phyloP scores from a whole-genome alignment of 495 filamentous ascomycete species.

The Lasiosphaeria hispida region DNA sequence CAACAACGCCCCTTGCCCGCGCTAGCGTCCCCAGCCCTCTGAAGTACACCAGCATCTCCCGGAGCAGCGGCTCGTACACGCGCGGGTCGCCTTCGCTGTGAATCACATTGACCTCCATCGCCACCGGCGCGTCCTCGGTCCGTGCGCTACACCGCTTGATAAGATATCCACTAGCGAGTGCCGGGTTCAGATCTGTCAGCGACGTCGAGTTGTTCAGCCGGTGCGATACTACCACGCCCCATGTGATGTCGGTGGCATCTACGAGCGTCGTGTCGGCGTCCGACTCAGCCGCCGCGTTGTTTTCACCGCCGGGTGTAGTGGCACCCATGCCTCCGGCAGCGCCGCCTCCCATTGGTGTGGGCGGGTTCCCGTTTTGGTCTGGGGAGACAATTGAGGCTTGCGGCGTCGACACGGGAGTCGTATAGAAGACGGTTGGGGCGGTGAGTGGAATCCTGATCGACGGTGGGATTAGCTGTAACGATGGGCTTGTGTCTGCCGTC shows the following conservation, averaged over 20 bases:
- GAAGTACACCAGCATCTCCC: slow-evolving; percentile 73
- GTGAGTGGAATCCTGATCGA: slow-evolving; percentile 41
- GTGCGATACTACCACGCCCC: slow-evolving; percentile 71
- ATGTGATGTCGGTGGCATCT: slow-evolving; percentile 77
- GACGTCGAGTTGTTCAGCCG: slow-evolving; percentile 66
- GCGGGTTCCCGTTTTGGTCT: slow-evolving; percentile 49
- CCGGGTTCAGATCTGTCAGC: slow-evolving; percentile 60
- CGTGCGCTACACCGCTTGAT: slow-evolving; percentile 67
- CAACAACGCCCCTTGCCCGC: slow-evolving; percentile 62
- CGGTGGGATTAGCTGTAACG: slow-evolving; percentile 61
- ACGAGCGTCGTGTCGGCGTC: slow-evolving; percentile 73
- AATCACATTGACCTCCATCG: slow-evolving; percentile 66
- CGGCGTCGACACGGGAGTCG: slow-evolving; percentile 58
- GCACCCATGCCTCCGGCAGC: slow-evolving; percentile 46
- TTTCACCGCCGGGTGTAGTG: slow-evolving; percentile 51
- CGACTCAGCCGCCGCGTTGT: slow-evolving; percentile 44
- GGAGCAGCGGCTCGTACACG: slow-evolving; percentile 59
- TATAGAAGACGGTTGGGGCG: slow-evolving; percentile 41
- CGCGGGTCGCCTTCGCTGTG: slow-evolving; percentile 52
- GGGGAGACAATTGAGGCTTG: slow-evolving; percentile 55
- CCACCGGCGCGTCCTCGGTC: slow-evolving; percentile 59
- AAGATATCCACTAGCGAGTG: slow-evolving; percentile 70
- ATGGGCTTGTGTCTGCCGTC: slow-evolving; percentile 63
- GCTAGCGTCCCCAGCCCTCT: slow-evolving; percentile 72
- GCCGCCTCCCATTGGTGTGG: slow-evolving; percentile 46